Conservation (phyloP, 2,329 filamentous ascomycete genomes). For the Orbilia oligospora region DNA sequence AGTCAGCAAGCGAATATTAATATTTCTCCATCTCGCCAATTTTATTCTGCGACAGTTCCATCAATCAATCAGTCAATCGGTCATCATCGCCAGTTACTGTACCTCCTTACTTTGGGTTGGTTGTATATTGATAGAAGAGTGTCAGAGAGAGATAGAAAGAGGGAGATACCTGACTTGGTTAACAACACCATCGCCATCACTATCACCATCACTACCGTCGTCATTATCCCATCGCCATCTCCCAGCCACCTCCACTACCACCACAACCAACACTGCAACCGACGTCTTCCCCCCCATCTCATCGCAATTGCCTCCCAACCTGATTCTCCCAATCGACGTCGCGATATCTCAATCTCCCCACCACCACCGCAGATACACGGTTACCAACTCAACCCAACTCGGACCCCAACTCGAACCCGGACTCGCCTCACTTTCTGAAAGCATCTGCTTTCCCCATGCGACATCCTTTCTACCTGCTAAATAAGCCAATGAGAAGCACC, state of each 20-base stretch:
- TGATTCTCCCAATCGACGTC: neutral
- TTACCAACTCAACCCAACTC: neutral
- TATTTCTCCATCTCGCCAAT: slow-evolving; percentile 43
- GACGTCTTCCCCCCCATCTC: neutral
- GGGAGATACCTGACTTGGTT: neutral
- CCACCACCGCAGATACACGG: too few relatives aligned
- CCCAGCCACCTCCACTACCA: slow-evolving; percentile 4
- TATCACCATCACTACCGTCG: neutral
- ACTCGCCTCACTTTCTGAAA: slow-evolving; percentile 13
- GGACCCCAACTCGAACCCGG: neutral
- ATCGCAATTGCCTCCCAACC: slow-evolving; percentile 10
- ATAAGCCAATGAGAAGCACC: slow-evolving; percentile 41
- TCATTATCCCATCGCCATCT: slow-evolving; percentile 17
- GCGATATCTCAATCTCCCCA: slow-evolving; percentile 13
- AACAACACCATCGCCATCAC: neutral
- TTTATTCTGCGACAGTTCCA: slow-evolving; percentile 15
- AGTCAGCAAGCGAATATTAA: slow-evolving; percentile 28
- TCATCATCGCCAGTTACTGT: slow-evolving; percentile 1
- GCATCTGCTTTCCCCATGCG: slow-evolving; percentile 2
- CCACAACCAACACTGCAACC: slow-evolving; percentile 1
- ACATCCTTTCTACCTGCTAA: neutral
- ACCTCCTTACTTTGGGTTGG: neutral
- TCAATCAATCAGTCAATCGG: neutral
- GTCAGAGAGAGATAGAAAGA: neutral
- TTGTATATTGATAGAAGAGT: neutral